phyloP scores from a whole-genome alignment of 2,329 filamentous ascomycete genomes.

The Paraphaeosphaeria sporulosa region DNA sequence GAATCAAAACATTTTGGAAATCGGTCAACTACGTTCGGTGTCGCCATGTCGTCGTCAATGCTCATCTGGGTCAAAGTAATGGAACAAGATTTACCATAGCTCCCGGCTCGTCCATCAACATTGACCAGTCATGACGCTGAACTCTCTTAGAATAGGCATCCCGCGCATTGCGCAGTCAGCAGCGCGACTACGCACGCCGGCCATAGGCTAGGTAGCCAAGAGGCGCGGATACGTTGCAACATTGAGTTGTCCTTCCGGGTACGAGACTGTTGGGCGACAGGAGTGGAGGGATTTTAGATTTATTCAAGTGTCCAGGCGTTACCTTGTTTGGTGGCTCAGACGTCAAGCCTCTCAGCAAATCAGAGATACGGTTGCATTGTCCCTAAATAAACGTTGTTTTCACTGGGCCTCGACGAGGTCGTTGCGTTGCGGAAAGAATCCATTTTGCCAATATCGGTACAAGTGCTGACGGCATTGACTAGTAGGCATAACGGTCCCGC shows the following conservation, averaged over 20 bases:
- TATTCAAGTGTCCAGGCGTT: background rate
- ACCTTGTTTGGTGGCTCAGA: background rate
- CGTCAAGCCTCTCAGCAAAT: background rate
- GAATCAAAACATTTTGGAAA: no score
- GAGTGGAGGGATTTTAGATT: background rate
- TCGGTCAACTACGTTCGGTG: no score
- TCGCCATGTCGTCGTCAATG: no score
- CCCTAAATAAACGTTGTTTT: background rate
- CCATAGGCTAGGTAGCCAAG: background rate
- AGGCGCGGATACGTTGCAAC: background rate
- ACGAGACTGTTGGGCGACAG: background rate
- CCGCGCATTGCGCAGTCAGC: background rate
- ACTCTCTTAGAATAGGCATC: background rate
- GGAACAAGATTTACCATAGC: no score
- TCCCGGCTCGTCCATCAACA: no score
- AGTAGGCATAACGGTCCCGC: background rate
- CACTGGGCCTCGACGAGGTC: background rate
- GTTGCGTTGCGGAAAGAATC: background rate
- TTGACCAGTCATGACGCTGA: no score
- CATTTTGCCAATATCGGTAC: background rate
- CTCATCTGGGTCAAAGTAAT: no score
- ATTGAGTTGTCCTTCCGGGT: background rate
- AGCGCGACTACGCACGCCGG: background rate
- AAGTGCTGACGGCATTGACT: slow-evolving; percentile 2
- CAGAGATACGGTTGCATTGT: background rate